Percentiles rank a stretch among this genome's conserved stretches.
phyloP scores from a whole-genome alignment of 1,284 basidiomycete species.

The Apiotrichum porosum region DNA sequence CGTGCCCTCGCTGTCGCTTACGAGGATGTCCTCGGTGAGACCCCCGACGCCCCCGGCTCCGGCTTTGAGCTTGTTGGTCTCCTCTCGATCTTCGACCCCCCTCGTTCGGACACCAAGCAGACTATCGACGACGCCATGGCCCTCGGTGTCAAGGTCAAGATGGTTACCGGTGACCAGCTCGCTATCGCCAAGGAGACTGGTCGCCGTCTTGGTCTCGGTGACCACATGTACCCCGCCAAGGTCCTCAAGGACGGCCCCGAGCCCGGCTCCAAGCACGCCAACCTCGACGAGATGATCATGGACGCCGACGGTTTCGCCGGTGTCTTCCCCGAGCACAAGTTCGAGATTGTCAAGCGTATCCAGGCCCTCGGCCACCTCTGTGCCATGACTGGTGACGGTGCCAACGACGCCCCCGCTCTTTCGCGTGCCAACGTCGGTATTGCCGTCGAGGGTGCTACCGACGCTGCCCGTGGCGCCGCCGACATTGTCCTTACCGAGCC shows the following conservation, averaged over 20 bases:
- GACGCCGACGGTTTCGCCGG: slow-evolving; percentile 68
- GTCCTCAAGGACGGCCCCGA: slow-evolving; percentile 88
- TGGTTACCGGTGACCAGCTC: slow-evolving; percentile 99
- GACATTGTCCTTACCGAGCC: slow-evolving; percentile 94
- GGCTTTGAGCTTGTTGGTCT: slow-evolving; percentile 97
- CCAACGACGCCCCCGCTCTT: slow-evolving; percentile 90
- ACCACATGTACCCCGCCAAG: slow-evolving; percentile 96
- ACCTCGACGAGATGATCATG: slow-evolving; percentile 84
- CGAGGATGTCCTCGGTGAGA: slow-evolving; percentile 79
- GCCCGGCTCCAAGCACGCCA: slow-evolving; percentile 65
- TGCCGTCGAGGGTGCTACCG: slow-evolving; percentile 93
- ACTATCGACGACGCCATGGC: slow-evolving; percentile 95
- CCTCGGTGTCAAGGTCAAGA: slow-evolving; percentile 97
- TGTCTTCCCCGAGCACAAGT: slow-evolving; percentile 97
- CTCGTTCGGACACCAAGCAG: slow-evolving; percentile 96
- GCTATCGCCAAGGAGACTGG: slow-evolving; percentile 99
- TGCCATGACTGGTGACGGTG: slow-evolving; percentile 95
- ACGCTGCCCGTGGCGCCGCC: slow-evolving; percentile 90
- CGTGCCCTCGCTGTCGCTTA: slow-evolving; percentile 94
- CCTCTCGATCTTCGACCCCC: slow-evolving; percentile 95
- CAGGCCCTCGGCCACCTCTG: slow-evolving; percentile 83
- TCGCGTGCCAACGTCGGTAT: slow-evolving; percentile 95
- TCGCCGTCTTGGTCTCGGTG: slow-evolving; percentile 89
- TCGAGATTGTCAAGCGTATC: slow-evolving; percentile 85
- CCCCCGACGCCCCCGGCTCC: slow-evolving; percentile 59